Evolutionary conservation across 1,284 basidiomycete genomes (phyloP).

Genomic region (Papiliotrema laurentii): DNA sequence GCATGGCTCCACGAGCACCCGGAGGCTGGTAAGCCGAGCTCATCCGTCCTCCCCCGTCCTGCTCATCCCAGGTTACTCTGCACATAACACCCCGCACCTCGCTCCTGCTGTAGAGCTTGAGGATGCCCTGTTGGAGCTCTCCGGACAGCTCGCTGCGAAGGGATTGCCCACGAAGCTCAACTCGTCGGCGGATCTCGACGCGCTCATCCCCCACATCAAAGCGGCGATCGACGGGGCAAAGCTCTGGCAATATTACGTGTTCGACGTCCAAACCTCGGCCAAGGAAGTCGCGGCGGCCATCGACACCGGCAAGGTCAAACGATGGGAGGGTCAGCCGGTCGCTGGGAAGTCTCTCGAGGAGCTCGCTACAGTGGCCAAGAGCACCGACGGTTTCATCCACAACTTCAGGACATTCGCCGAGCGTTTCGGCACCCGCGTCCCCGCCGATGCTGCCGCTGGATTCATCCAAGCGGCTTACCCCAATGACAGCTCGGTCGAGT

Average conservation of each 20-base stretch:
- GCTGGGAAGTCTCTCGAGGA: slow-evolving; percentile 60
- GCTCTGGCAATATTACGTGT: slow-evolving; percentile 88
- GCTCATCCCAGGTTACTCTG: slow-evolving; percentile 66
- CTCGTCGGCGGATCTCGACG: slow-evolving; percentile 64
- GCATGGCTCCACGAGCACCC: slow-evolving; percentile 88
- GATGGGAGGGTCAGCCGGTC: slow-evolving; percentile 40
- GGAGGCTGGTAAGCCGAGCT: slow-evolving; percentile 67
- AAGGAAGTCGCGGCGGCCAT: slow-evolving; percentile 37
- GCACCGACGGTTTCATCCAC: slow-evolving; percentile 54
- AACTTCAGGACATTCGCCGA: slow-evolving; percentile 60
- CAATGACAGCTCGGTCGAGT: slow-evolving; percentile 47
- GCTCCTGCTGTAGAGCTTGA: slow-evolving; percentile 83
- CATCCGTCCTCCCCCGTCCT: not conserved
- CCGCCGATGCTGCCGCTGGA: slow-evolving; percentile 67
- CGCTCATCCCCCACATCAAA: slow-evolving; percentile 61
- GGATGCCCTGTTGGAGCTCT: slow-evolving; percentile 74
- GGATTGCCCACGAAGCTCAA: slow-evolving; percentile 68
- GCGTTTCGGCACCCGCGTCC: slow-evolving; percentile 64
- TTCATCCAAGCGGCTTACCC: slow-evolving; percentile 56
- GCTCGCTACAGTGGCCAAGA: slow-evolving; percentile 61
- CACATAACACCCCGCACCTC: slow-evolving; percentile 82
- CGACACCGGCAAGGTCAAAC: slow-evolving; percentile 56
- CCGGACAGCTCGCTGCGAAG: slow-evolving; percentile 58
- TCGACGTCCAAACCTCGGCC: slow-evolving; percentile 58
- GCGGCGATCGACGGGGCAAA: slow-evolving; percentile 61